These are phyloP conservation scores for Asterella californica DNA, from an alignment of 225 moss, liverwort and hornwort species.

Conservation along the genomic window DNA sequence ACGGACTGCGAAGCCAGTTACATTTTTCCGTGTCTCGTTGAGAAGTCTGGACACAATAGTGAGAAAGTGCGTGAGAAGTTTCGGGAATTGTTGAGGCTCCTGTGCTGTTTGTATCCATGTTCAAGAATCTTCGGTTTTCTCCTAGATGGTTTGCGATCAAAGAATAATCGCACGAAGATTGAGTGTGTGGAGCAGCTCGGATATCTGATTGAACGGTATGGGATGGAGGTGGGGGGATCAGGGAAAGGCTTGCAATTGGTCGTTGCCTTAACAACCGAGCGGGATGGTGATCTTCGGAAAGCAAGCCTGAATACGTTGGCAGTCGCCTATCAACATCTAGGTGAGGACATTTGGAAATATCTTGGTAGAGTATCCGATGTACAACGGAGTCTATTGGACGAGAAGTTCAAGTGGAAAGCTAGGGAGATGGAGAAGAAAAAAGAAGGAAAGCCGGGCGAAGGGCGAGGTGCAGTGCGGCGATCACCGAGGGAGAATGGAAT, in stretches of 20 bases:
- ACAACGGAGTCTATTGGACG: slow-evolving; percentile 84
- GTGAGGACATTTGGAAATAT: slow-evolving; percentile 92
- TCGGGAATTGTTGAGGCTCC: slow-evolving; percentile 70
- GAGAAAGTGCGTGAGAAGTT: slow-evolving; percentile 96
- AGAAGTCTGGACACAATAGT: slow-evolving; percentile 94
- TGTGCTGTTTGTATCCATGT: slow-evolving; percentile 76
- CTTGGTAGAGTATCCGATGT: slow-evolving; percentile 75
- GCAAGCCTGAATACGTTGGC: slow-evolving; percentile 73
- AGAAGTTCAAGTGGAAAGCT: slow-evolving; percentile 99
- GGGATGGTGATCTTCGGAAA: slow-evolving; percentile 94
- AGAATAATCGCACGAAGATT: slow-evolving; percentile 91
- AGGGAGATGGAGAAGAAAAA: slow-evolving; percentile 91
- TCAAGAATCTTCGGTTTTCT: slow-evolving; percentile 75
- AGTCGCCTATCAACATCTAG: slow-evolving; percentile 77
- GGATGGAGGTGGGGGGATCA: slow-evolving; percentile 70
- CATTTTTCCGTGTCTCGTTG: slow-evolving; percentile 87
- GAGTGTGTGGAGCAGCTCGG: slow-evolving; percentile 94
- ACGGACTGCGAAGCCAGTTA: slow-evolving; percentile 83
- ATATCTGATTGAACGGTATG: slow-evolving; percentile 89
- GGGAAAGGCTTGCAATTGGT: slow-evolving; percentile 76
- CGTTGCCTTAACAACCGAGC: slow-evolving; percentile 71
- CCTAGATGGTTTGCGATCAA: slow-evolving; percentile 80
- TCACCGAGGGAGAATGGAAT: slow-evolving; percentile 61
- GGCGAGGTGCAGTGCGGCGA: slow-evolving; percentile 57
- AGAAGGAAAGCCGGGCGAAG: slow-evolving; percentile 75